Conservation (phyloP, 164 flowering plant genomes). For the Magnolia changhungtana region DNA sequence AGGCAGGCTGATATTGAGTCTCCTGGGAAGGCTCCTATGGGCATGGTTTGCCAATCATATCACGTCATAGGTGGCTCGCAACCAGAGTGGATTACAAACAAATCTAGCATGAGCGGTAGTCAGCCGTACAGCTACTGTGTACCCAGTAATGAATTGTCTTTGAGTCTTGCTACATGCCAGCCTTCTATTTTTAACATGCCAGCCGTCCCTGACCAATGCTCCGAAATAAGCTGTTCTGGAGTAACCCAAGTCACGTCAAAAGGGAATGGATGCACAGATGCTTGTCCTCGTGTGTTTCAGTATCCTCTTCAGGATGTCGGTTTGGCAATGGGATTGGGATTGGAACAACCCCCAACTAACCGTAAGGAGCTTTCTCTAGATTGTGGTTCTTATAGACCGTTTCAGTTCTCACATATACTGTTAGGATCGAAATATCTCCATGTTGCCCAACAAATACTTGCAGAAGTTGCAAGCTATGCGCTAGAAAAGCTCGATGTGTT, state of each 20-base stretch:
- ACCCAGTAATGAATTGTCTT: constrained; percentile 52
- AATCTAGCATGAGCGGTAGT: constrained; percentile 15
- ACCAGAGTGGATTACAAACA: constrained; percentile 34
- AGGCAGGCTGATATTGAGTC: constrained; percentile 8
- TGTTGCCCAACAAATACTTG: constrained; percentile 70
- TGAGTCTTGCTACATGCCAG: constrained; percentile 59
- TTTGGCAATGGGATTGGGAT: constrained; percentile 30
- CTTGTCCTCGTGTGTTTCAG: constrained; percentile 5
- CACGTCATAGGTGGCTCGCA: constrained; percentile 19
- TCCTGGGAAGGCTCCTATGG: constrained; percentile 15
- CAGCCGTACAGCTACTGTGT: constrained; percentile 28
- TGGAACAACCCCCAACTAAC: constrained; percentile 43
- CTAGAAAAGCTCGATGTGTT: constrained; percentile 37
- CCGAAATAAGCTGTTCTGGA: constrained; percentile 41
- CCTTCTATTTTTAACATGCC: constrained; percentile 29
- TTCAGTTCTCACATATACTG: constrained; percentile 29
- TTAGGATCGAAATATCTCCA: constrained; percentile 57
- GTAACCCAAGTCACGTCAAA: constrained; percentile 18
- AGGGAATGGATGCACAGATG: neutral
- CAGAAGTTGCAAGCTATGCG: constrained; percentile 56
- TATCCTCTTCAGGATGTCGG: constrained; percentile 23
- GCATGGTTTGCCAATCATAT: constrained; percentile 23
- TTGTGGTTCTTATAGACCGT: constrained; percentile 24
- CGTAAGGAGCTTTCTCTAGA: constrained; percentile 36
- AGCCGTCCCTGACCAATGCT: constrained; percentile 40